Evolutionary conservation across 2,329 filamentous ascomycete genomes (phyloP).

Genomic region (Stylonectria norvegica): DNA sequence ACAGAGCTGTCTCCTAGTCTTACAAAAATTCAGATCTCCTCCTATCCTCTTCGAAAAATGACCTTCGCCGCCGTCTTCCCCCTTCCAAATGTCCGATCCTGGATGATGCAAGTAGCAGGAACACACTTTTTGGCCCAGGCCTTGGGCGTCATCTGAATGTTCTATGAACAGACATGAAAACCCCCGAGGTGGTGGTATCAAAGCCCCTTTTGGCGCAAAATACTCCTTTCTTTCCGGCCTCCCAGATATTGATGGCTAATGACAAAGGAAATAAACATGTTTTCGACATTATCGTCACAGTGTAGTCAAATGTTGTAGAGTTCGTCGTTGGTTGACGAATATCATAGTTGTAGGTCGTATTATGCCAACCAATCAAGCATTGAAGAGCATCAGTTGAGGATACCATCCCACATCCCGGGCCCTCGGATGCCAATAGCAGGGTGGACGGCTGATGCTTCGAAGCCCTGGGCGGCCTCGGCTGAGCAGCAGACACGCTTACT

Average conservation of each 20-base stretch:
- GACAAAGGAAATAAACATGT: slow-evolving; percentile 28
- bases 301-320: too few species aligned
- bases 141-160: slow-evolving; percentile 32
- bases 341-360: too few species aligned
- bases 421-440: slow-evolving; percentile 50
- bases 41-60: slow-evolving; percentile 19
- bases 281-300: slow-evolving; percentile 21
- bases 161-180: slow-evolving; percentile 32
- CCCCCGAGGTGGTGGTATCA: slow-evolving; percentile 29
- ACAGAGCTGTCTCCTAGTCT: slow-evolving; percentile 28
- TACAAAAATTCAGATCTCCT: slow-evolving; percentile 26
- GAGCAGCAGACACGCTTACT: slow-evolving; percentile 67
- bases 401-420: slow-evolving; percentile 65
- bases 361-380: slow-evolving; percentile 14
- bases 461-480: slow-evolving; percentile 51
- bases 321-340: too few species aligned
- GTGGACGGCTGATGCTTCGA: slow-evolving; percentile 46
- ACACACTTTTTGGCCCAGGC: slow-evolving; percentile 39
- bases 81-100: slow-evolving; percentile 34
- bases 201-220: slow-evolving; percentile 28
- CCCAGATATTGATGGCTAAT: slow-evolving; percentile 22
- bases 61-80: slow-evolving; percentile 25
- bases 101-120: slow-evolving; percentile 41
- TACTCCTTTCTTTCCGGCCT: slow-evolving; percentile 29
- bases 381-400: slow-evolving; percentile 47